Percentiles rank a stretch among this genome's conserved stretches.
These are phyloP conservation scores for Coemansia sp. DNA, from an alignment of 192 early-diverging fungal genomes.

Conservation along the genomic window DNA sequence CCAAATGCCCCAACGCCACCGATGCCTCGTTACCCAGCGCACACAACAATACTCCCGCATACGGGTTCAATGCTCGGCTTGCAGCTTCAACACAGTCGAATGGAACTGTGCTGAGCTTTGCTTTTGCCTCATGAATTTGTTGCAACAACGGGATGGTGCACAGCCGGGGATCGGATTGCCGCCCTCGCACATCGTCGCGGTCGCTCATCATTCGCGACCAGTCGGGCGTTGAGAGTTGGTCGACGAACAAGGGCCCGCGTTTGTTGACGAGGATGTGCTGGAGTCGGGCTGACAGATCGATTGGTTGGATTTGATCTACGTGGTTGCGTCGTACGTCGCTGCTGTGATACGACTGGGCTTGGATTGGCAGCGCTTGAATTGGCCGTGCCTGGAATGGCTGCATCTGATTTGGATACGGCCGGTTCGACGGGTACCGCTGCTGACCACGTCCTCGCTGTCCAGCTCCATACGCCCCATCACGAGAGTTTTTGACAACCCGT, in stretches of 20 bases:
- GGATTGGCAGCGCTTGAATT: background rate
- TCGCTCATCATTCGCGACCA: slow-evolving; percentile 50
- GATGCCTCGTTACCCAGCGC: slow-evolving; percentile 13
- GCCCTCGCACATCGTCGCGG: slow-evolving; percentile 23
- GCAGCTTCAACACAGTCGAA: background rate
- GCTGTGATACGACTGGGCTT: background rate
- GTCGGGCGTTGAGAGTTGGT: slow-evolving; percentile 20
- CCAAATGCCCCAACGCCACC: slow-evolving; percentile 29
- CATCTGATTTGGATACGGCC: slow-evolving; percentile 7
- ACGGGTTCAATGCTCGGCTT: slow-evolving; percentile 3
- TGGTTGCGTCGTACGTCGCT: background rate
- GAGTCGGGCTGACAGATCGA: background rate
- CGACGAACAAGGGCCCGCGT: slow-evolving; percentile 11
- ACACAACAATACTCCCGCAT: slow-evolving; percentile 19
- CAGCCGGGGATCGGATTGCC: slow-evolving; percentile 16
- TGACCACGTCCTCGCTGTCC: background rate
- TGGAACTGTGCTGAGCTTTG: background rate
- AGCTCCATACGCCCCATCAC: background rate
- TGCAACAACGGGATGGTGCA: slow-evolving; percentile 20
- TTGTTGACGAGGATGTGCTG: slow-evolving; percentile 9
- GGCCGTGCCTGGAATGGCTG: background rate
- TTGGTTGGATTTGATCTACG: background rate
- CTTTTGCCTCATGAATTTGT: slow-evolving; percentile 7
- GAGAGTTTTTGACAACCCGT: background rate
- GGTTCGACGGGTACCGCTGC: slow-evolving; percentile 2